Evolutionary conservation across 495 filamentous ascomycete species (phyloP), one percentile per base, ranked within the genome.

Genomic region (Neurospora sublineolata): DNA sequence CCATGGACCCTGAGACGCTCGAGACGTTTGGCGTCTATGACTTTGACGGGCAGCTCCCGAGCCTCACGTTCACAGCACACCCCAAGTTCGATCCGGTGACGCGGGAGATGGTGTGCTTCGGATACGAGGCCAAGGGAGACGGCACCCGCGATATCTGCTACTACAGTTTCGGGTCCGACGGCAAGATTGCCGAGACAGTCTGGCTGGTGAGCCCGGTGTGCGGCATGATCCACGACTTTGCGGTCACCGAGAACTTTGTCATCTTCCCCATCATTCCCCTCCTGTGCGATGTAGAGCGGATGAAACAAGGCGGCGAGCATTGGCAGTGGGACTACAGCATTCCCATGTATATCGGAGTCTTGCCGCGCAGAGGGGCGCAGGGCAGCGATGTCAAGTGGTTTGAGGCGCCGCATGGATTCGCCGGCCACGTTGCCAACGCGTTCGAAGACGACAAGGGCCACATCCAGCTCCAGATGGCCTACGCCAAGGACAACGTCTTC

Each of bases 41-140:
- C 72, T 88, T 87, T 68, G 85, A 85, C 64, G 86, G 86, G 8
- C 86, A 87, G 75, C 76, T 87, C 16, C 76, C 78, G 1, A 81
- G 81, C n/a, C 75, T 81, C 18, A 88, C 86, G 0, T 87, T 87
- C 72, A 87, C 86, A 0, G 86, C 86, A 0, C 86, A 88, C 73
- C 86, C 86, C 3, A 88, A 88, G 70, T 80, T 86, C 72, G 86
- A 87, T 74, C 86, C 86, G 3, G 76, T 76, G 23, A 87, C 85
- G 0, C 81, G 83, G 4, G 86, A 88, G 72, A 79, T 87, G 78
- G 46, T 86, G 10, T 83, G 81, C 70, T 86, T 85, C 71, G 84
- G 83, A 10, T 86, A 86, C 74, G 83, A 86, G 72, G 82, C 82
- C 6, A 82, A 82, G 11, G 79, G 80, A 7, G 77, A 83, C 72